Percentiles rank a stretch among this genome's conserved stretches.
phyloP scores from a whole-genome alignment of 208 protist species.

The Phytomonas serpens region DNA sequence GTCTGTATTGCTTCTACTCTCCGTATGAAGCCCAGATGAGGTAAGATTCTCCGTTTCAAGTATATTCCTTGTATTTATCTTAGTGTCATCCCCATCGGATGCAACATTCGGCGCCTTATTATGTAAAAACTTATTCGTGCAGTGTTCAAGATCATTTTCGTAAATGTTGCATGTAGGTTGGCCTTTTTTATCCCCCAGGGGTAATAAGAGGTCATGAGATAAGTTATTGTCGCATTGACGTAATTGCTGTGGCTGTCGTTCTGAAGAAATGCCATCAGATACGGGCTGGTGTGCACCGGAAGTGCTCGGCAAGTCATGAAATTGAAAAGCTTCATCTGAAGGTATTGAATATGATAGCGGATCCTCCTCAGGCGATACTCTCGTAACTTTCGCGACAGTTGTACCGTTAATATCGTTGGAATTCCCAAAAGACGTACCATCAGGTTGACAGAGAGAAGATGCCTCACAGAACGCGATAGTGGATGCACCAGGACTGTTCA shows the following conservation, averaged over 20 bases:
- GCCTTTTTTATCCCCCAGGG: not conserved
- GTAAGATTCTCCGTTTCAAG: not conserved
- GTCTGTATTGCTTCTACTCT: not conserved
- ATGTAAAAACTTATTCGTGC: not conserved
- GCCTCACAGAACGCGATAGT: not conserved
- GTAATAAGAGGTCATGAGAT: not conserved
- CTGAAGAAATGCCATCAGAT: not conserved
- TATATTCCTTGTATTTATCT: not conserved
- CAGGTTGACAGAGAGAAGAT: not conserved
- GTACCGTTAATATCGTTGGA: not conserved
- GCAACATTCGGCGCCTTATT: not conserved
- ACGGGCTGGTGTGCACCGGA: not conserved
- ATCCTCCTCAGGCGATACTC: not conserved
- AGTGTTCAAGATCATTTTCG: not conserved
- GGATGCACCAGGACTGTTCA: not conserved
- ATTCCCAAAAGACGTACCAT: not conserved
- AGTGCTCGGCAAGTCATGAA: not conserved
- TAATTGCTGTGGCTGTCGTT: not conserved
- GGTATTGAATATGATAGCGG: not conserved
- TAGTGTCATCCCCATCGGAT: not conserved
- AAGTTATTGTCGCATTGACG: not conserved
- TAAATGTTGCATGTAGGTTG: not conserved
- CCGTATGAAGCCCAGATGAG: not conserved
- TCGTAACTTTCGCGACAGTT: not conserved
- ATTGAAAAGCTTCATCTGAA: not conserved